phyloP scores from a whole-genome alignment of 192 early-diverging fungal species.

The Physocladia obscura region DNA sequence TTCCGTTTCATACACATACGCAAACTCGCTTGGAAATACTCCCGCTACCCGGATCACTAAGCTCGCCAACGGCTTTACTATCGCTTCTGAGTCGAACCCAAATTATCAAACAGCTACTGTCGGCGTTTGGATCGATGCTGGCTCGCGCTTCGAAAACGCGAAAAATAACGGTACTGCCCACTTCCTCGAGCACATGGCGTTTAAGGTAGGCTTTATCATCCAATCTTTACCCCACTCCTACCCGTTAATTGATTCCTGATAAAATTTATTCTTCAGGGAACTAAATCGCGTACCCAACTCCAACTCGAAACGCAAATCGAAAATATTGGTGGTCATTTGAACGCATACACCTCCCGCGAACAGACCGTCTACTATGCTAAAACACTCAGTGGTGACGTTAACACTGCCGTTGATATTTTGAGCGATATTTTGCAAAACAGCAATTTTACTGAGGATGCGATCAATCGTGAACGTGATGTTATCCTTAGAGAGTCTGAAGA shows the following conservation, averaged over 20 bases:
- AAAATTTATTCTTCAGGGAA: conserved; percentile 72
- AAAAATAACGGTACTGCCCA: conserved; percentile 94
- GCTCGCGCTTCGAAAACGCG: conserved; percentile 57
- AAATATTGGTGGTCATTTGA: conserved; percentile 97
- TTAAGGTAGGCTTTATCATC: conserved; percentile 75
- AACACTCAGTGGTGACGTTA: conserved; percentile 82
- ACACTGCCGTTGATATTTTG: conserved; percentile 85
- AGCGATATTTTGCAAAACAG: conserved; percentile 94
- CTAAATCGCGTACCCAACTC: conserved; percentile 78
- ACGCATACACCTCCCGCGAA: conserved; percentile 98
- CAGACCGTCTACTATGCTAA: conserved; percentile 99
- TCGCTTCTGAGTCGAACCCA: conserved; percentile 57
- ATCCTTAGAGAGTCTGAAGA: conserved; percentile 92
- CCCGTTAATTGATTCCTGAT: too few relatives aligned
- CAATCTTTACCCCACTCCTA: too few relatives aligned
- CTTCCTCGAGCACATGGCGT: conserved; percentile 99
- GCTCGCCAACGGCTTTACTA: conserved; percentile 57
- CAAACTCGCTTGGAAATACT: conserved; percentile 46
- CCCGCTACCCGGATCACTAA: conserved; percentile 52
- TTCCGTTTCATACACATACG: conserved; percentile 46
- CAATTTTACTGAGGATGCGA: conserved; percentile 75
- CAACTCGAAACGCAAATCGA: conserved; percentile 94
- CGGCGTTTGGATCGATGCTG: conserved; percentile 65
- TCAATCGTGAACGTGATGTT: conserved; percentile 96
- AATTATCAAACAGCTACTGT: conserved; percentile 61